phyloP scores from a whole-genome alignment of 2,329 filamentous ascomycete genomes.

The Colletotrichum brevisporum region DNA sequence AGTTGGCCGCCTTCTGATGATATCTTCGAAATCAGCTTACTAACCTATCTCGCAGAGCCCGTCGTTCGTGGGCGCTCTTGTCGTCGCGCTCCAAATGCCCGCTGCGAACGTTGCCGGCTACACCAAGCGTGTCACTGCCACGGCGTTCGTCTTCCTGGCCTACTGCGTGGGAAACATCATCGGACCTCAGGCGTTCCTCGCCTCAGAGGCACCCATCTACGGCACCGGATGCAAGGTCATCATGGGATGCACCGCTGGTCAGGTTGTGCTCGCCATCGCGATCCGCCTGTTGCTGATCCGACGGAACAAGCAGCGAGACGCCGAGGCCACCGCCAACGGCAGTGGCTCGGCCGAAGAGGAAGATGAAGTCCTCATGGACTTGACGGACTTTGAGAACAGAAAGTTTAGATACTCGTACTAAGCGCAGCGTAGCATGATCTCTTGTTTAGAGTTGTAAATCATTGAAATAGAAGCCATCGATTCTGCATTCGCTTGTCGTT shows the following conservation, averaged over 20 bases:
- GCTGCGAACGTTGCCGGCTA: slow-evolving; percentile 63
- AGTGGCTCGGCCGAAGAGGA: slow-evolving; percentile 52
- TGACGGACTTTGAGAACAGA: slow-evolving; percentile 52
- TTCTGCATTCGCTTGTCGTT: too few species aligned
- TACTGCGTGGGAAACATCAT: slow-evolving; percentile 57
- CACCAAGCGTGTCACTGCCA: slow-evolving; percentile 61
- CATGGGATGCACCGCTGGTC: slow-evolving; percentile 59
- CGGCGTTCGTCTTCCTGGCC: slow-evolving; percentile 60
- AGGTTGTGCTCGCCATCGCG: slow-evolving; percentile 53
- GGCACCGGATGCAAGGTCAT: slow-evolving; percentile 66
- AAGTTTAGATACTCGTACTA: slow-evolving; percentile 41
- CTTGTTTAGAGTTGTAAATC: too few species aligned
- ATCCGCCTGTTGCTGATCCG: slow-evolving; percentile 53
- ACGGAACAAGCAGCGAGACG: slow-evolving; percentile 56
- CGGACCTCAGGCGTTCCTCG: slow-evolving; percentile 55
- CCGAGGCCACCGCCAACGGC: slow-evolving; percentile 44
- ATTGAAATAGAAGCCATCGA: too few species aligned
- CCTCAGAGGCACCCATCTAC: slow-evolving; percentile 57
- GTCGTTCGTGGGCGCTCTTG: slow-evolving; percentile 59
- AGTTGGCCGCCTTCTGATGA: slow-evolving; percentile 59
- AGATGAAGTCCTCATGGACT: slow-evolving; percentile 47
- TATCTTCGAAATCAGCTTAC: slow-evolving; percentile 59
- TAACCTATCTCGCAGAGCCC: slow-evolving; percentile 43
- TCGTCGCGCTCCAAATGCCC: slow-evolving; percentile 67
- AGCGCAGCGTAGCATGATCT: too few species aligned